phyloP scores from a whole-genome alignment of 2,329 filamentous ascomycete species.

The Ramularia collo-cygni region DNA sequence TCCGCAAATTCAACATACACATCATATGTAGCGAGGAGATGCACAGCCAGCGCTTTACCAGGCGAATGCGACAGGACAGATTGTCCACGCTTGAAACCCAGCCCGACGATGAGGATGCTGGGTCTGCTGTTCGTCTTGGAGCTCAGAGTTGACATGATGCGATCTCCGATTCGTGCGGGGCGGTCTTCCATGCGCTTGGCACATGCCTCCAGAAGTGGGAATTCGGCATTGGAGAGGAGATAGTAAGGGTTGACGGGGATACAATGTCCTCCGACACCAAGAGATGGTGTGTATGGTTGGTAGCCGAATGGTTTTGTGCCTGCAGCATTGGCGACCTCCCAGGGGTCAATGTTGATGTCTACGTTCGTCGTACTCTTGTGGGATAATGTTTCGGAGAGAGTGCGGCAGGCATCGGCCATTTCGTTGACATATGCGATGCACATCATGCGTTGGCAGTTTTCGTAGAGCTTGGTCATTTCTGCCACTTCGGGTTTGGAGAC shows the following conservation, averaged over 20 bases:
- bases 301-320: conserved; percentile 41
- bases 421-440: conserved; percentile 20
- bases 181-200: conserved; percentile 41
- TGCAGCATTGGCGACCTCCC: conserved; percentile 10
- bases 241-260: conserved; percentile 53
- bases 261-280: conserved; percentile 51
- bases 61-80: conserved; percentile 6
- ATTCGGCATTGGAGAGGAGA: conserved; percentile 38
- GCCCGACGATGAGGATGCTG: conserved; percentile 4
- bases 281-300: conserved; percentile 40
- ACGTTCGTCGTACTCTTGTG: conserved; percentile 1
- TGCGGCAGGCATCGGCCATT: conserved; percentile 14
- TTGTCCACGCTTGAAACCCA: conserved; percentile 10
- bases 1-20: conserved; percentile 7
- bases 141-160: conserved; percentile 25
- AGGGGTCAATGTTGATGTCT: conserved; percentile 13
- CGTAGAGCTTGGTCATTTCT: conserved; percentile 12
- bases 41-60: conserved; percentile 5
- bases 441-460: conserved; percentile 16
- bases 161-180: conserved; percentile 36
- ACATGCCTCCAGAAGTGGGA: conserved; percentile 43
- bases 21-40: conserved; percentile 4
- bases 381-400: conserved; percentile 1
- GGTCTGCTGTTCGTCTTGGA: neutral
- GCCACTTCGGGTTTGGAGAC: conserved; percentile 7